phyloP scores from a whole-genome alignment of 73 alveolate species.

The Blepharisma stoltei region DNA sequence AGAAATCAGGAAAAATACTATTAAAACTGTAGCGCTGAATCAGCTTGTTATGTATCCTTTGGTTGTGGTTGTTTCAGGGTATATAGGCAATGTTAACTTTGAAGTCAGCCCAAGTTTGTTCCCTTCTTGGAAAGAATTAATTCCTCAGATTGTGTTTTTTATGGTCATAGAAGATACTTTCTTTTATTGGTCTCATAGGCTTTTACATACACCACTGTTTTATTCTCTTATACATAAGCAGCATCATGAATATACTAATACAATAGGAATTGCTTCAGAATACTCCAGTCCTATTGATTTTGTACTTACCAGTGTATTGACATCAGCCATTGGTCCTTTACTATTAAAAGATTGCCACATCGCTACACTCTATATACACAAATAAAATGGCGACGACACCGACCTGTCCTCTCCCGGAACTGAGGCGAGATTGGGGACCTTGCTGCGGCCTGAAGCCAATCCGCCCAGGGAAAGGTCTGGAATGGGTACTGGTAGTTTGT shows the following conservation, averaged over 20 bases:
- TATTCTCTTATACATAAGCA: constrained; percentile 56
- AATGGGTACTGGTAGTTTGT: no score
- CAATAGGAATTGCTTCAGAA: constrained; percentile 60
- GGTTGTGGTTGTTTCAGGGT: constrained; percentile 18
- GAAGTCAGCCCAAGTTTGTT: constrained; percentile 38
- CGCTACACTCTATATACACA: background rate
- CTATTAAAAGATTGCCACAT: background rate
- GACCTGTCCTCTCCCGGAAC: no score
- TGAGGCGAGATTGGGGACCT: no score
- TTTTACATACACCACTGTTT: constrained; percentile 53
- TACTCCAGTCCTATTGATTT: constrained; percentile 75
- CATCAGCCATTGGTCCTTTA: constrained; percentile 46
- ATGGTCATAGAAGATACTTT: constrained; percentile 58
- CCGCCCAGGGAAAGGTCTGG: no score
- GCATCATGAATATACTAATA: constrained; percentile 64
- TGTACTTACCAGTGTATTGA: constrained; percentile 49
- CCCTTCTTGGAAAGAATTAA: constrained; percentile 46
- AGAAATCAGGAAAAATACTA: constrained; percentile 25
- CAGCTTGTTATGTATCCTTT: constrained; percentile 31
- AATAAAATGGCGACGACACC: no score
- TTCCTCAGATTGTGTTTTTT: constrained; percentile 44
- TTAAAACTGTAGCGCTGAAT: constrained; percentile 36
- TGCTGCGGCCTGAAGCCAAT: no score
- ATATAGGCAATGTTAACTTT: constrained; percentile 6
- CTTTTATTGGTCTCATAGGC: constrained; percentile 62